These are phyloP conservation scores for Sclerotinia borealis DNA, from an alignment of 2,329 filamentous ascomycete species.

Conservation along the genomic window DNA sequence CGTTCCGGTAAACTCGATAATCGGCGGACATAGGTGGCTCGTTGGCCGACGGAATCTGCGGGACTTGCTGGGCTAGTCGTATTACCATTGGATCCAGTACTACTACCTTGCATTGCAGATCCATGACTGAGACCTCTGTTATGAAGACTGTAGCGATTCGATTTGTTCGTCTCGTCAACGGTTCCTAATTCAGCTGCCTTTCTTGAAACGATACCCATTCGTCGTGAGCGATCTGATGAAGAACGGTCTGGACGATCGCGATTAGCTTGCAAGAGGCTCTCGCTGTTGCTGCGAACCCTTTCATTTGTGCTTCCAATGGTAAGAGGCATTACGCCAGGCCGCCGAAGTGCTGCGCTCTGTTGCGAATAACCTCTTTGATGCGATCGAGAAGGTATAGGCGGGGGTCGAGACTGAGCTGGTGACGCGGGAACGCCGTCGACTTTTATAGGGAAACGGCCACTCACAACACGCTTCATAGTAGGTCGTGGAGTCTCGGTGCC, in stretches of 20 bases:
- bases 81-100: slow-evolving; percentile 25
- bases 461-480: slow-evolving; percentile 51
- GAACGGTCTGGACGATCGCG: slow-evolving; percentile 29
- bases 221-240: slow-evolving; percentile 49
- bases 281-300: slow-evolving; percentile 59
- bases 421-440: slow-evolving; percentile 72
- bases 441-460: slow-evolving; percentile 62
- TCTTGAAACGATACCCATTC: slow-evolving; percentile 59
- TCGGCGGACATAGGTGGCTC: slow-evolving; percentile 55
- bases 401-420: slow-evolving; percentile 58
- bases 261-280: slow-evolving; percentile 47
- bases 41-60: slow-evolving; percentile 50
- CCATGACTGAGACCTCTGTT: slow-evolving; percentile 62
- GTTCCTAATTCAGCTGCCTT: slow-evolving; percentile 56
- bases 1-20: slow-evolving; percentile 57
- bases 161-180: slow-evolving; percentile 51
- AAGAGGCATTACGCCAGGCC: slow-evolving; percentile 67
- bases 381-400: slow-evolving; percentile 73
- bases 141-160: slow-evolving; percentile 55
- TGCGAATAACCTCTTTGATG: slow-evolving; percentile 73
- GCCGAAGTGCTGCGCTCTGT: slow-evolving; percentile 55
- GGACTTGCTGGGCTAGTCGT: slow-evolving; percentile 51
- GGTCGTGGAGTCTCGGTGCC: slow-evolving; percentile 72
- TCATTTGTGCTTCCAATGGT: slow-evolving; percentile 65
- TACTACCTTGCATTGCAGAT: slow-evolving; percentile 55